These are phyloP conservation scores for Blastobotrys aristatus DNA, from an alignment of 1,139 yeast genomes.

Conservation along the genomic window DNA sequence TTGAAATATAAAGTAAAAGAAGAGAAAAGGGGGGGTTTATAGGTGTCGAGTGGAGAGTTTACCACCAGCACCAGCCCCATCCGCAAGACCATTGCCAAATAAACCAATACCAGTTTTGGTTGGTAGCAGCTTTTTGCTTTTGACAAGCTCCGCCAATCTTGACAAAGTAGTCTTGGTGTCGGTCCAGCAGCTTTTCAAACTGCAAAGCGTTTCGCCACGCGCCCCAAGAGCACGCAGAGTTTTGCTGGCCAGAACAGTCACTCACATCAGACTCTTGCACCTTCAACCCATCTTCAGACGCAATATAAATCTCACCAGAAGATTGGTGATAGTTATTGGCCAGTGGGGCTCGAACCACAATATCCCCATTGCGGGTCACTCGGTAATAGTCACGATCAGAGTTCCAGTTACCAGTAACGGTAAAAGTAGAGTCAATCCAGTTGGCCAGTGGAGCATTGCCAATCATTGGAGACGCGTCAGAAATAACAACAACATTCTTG, in stretches of 20 bases:
- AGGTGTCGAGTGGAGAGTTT: too few relatives aligned
- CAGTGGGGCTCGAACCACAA: background rate
- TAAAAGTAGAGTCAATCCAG: slow-evolving; percentile 2
- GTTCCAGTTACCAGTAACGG: background rate
- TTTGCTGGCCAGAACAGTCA: slow-evolving; percentile 1
- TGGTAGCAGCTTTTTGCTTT: background rate
- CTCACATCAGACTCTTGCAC: background rate
- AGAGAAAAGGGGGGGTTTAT: background rate
- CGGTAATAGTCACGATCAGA: slow-evolving; percentile 4
- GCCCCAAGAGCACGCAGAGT: slow-evolving; percentile 1
- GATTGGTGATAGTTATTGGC: background rate
- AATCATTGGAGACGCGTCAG: slow-evolving; percentile 5
- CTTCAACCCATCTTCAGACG: background rate
- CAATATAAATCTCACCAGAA: slow-evolving; percentile 5
- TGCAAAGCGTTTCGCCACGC: background rate
- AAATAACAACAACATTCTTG: slow-evolving; percentile 5
- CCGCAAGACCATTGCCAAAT: background rate
- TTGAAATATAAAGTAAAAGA: background rate
- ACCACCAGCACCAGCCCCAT: slow-evolving; percentile 1
- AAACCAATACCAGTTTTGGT: background rate
- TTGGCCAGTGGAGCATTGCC: slow-evolving; percentile 4
- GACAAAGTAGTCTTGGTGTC: slow-evolving; percentile 7
- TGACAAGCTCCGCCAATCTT: background rate
- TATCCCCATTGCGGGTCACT: slow-evolving; percentile 8
- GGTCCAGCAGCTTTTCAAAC: background rate